phyloP scores from a whole-genome alignment of 129 eudicot genomes.

The Ambrosia trifida region DNA sequence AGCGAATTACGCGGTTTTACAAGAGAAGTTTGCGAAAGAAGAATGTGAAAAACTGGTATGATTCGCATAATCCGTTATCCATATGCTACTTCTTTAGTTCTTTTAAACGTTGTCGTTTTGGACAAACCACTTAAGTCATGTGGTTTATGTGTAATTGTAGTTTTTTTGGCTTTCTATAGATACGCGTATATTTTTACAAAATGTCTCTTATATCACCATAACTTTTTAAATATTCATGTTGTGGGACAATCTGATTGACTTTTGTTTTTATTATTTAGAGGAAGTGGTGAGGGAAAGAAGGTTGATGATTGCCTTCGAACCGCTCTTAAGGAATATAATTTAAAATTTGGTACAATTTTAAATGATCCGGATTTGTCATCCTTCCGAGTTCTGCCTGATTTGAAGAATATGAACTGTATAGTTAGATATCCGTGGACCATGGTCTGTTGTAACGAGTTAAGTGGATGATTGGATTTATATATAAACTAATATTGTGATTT shows the following conservation, averaged over 20 bases:
- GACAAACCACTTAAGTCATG: background rate
- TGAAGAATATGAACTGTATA: background rate
- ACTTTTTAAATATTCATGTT: background rate
- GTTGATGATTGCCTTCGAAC: constrained; percentile 86
- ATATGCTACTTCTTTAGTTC: background rate
- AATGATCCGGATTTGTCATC: constrained; percentile 99
- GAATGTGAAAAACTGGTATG: constrained; percentile 81
- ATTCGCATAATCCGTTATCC: background rate
- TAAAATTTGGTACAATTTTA: constrained; percentile 91
- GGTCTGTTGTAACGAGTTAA: too few relatives aligned
- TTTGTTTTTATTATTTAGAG: constrained; percentile 40
- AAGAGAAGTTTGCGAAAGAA: constrained; percentile 65
- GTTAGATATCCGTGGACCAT: background rate
- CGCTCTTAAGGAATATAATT: constrained; percentile 81
- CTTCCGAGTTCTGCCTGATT: constrained; percentile 80
- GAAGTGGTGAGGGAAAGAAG: constrained; percentile 94
- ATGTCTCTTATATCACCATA: background rate
- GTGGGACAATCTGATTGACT: constrained; percentile 19
- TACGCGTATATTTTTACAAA: background rate
- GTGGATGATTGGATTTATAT: too few relatives aligned
- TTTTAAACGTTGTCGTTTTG: background rate
- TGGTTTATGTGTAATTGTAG: background rate
- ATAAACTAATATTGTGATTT: background rate
- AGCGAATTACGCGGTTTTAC: constrained; percentile 44
- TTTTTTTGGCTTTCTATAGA: background rate